phyloP scores from a whole-genome alignment of 2,329 filamentous ascomycete species.

The Colletotrichum incanum region DNA sequence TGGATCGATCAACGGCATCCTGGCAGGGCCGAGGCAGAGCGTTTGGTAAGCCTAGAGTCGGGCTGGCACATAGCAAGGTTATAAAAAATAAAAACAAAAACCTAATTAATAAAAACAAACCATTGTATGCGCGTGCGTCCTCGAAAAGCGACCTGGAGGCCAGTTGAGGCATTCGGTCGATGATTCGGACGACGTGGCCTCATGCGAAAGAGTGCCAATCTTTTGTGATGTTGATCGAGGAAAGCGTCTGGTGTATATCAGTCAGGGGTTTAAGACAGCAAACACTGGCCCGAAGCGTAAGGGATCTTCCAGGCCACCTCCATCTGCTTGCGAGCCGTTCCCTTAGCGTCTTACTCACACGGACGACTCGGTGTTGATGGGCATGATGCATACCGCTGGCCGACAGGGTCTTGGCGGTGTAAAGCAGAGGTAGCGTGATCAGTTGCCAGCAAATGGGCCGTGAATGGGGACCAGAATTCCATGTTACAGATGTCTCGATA shows the following conservation, averaged over 20 bases:
- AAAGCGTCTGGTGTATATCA: constrained; percentile 1
- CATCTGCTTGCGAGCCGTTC: constrained; percentile 13
- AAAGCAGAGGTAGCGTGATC: constrained; percentile 22
- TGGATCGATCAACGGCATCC: not conserved
- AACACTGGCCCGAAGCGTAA: constrained; percentile 4
- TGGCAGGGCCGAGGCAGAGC: not conserved
- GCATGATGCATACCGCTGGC: constrained; percentile 23
- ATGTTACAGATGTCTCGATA: constrained; percentile 10
- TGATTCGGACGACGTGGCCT: constrained; percentile 5
- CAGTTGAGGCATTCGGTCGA: constrained; percentile 15
- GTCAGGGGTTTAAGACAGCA: not conserved
- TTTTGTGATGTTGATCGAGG: constrained; percentile 12
- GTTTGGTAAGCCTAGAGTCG: not conserved
- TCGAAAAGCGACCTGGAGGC: not conserved
- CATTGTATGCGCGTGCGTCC: not conserved
- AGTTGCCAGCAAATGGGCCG: constrained; percentile 21
- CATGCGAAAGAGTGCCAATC: constrained; percentile 2
- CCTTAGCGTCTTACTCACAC: not conserved
- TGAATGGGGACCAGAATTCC: constrained; percentile 3
- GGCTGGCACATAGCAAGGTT: constrained; percentile 3
- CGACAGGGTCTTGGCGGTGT: constrained; percentile 17
- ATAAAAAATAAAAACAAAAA: too few relatives aligned
- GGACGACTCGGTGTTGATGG: constrained; percentile 23
- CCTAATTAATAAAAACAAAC: too few relatives aligned
- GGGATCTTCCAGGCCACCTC: constrained; percentile 21